A percentile compares a stretch with the other conserved stretches of the same genome.
Evolutionary conservation across 352 stramenopile species (phyloP).

Genomic region (Phytophthora rubi): DNA sequence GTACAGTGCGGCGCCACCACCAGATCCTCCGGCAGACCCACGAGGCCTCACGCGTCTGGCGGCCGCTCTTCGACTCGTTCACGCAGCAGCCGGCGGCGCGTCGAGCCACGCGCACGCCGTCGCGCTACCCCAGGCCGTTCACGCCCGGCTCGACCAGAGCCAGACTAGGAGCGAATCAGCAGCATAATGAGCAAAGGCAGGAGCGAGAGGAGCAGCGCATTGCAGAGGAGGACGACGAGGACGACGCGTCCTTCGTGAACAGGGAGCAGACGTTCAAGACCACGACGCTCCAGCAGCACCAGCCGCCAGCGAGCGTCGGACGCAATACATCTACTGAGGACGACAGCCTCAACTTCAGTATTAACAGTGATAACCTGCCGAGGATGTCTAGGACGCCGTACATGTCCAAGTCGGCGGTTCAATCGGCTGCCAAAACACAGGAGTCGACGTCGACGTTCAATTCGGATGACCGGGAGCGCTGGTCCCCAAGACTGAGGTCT

Average conservation of each 20-base stretch:
- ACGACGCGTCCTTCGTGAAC: constrained; percentile 50
- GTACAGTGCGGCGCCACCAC: constrained; percentile 72
- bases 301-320: constrained; percentile 18
- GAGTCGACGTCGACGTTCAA: constrained; percentile 52
- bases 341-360: constrained; percentile 64
- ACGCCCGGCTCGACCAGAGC: constrained; percentile 31
- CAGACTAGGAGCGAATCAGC: neutral
- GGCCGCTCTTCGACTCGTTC: constrained; percentile 79
- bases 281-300: constrained; percentile 60
- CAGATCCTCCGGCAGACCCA: constrained; percentile 81
- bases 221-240: constrained; percentile 31
- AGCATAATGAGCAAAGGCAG: neutral
- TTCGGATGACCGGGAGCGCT: constrained; percentile 55
- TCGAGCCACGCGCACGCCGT: constrained; percentile 48
- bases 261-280: constrained; percentile 78
- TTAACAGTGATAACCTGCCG: constrained; percentile 67
- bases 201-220: constrained; percentile 20
- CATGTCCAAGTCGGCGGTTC: constrained; percentile 48
- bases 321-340: constrained; percentile 47
- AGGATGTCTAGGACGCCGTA: constrained; percentile 74
- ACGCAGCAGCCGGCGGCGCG: constrained; percentile 53
- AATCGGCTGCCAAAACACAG: constrained; percentile 36
- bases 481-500: constrained; percentile 64
- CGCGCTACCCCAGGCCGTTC: constrained; percentile 35
- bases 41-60: constrained; percentile 76